phyloP scores from a whole-genome alignment of 139 green algal species.

The Chlorella sp. region DNA sequence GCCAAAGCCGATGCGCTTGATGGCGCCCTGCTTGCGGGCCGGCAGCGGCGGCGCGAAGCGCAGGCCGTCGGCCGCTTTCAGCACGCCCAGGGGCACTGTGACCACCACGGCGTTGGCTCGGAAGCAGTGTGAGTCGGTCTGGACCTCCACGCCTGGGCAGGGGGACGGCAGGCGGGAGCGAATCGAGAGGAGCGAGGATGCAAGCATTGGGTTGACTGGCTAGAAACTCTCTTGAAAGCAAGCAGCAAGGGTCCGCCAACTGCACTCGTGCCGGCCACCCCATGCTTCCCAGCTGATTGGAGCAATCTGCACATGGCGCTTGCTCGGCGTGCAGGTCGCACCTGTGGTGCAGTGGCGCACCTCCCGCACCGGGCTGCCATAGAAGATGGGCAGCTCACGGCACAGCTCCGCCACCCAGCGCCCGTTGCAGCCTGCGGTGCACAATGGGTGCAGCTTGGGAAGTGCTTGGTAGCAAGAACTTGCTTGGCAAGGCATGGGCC shows the following conservation, averaged over 20 bases:
- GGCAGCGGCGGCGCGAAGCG: slow-evolving; percentile 87
- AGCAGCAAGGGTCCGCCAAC: too few species aligned
- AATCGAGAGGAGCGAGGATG: not conserved
- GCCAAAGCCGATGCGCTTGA: slow-evolving; percentile 86
- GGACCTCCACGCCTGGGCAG: slow-evolving; percentile 59
- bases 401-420: slow-evolving; percentile 80
- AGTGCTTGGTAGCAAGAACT: not conserved
- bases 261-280: too few species aligned
- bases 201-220: not conserved
- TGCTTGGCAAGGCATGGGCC: not conserved
- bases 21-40: slow-evolving; percentile 80
- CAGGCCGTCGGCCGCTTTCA: slow-evolving; percentile 70
- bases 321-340: not conserved
- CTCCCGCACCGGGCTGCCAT: slow-evolving; percentile 64
- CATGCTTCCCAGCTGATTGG: too few species aligned
- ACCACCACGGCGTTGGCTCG: slow-evolving; percentile 81
- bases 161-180: not conserved
- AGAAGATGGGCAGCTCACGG: slow-evolving; percentile 81
- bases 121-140: slow-evolving; percentile 51
- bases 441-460: not conserved
- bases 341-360: slow-evolving; percentile 55
- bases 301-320: too few species aligned
- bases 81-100: slow-evolving; percentile 89
- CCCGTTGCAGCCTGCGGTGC: slow-evolving; percentile 90
- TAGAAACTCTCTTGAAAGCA: too few species aligned